Evolutionary conservation across 306 rosid species (phyloP), one percentile per base, ranked within the genome.

Genomic region (Prosopis cineraria): DNA sequence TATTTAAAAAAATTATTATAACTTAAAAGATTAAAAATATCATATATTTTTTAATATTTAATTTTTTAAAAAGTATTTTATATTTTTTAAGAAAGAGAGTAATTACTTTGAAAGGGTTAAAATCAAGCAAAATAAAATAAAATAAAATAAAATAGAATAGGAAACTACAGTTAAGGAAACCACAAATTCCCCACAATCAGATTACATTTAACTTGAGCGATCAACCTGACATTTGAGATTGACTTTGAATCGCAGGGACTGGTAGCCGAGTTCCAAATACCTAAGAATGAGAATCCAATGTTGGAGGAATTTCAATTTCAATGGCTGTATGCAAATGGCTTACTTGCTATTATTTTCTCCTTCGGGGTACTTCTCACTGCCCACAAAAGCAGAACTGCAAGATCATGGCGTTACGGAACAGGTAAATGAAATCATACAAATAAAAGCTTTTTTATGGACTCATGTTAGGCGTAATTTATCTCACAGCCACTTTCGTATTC

Each of bases 401-500:
- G 72, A 67, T 67, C 72, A 8, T 67, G 72, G 72, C 50, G 72
- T 37, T 67, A 67, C 16, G 72, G 72, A 67, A 67, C 72, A 67
- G 72, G 72, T 67, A 24, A 39, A 52, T 20, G 59, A 45, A 17
- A 34, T 34, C 27, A 8, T 19, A 33, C 19, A 47, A 7, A 40
- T 17, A 67, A 12, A 22, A 45, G 34, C 44, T 40, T 45, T 2
- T 36, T 20, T 12, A 40, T 39, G 16, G n/a, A 36, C 1, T 36
- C 47, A 36, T 65, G 44, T 65, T 37, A 19, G 17, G 41, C 52
- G 31, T 22, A 12, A 67, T 39, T 10, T 12, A 24, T 39, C 20
- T 40, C 14, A 10, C 12, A 39, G 22, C 52, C 24, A 40, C 20
- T 22, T 12, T 22, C 24, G 3, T 67, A 19, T 67, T 67, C 34